Evolutionary conservation across 352 stramenopile species (phyloP).

Genomic region (Phytophthora rubi): DNA sequence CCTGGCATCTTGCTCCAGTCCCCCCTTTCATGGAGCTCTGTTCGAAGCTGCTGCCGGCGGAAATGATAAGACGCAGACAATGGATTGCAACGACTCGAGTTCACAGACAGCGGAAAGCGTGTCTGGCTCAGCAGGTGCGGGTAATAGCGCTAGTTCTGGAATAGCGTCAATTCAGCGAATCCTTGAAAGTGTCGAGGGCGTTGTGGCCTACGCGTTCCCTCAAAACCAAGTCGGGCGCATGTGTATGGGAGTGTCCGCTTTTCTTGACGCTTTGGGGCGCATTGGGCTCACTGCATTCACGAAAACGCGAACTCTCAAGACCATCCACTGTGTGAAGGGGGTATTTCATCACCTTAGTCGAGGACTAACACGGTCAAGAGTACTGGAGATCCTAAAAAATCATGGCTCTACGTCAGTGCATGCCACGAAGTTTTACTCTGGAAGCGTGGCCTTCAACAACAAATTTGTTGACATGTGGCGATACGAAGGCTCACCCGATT

Average conservation of each 20-base stretch:
- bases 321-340: conserved; percentile 73
- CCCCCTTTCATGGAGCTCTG: conserved; percentile 50
- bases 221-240: conserved; percentile 60
- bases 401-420: conserved; percentile 72
- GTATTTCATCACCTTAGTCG: conserved; percentile 81
- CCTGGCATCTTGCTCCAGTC: conserved; percentile 65
- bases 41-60: conserved; percentile 13
- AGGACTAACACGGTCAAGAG: conserved; percentile 62
- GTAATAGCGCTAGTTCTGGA: conserved; percentile 8
- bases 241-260: conserved; percentile 76
- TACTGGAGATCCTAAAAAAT: conserved; percentile 73
- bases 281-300: conserved; percentile 59
- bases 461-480: conserved; percentile 85
- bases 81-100: conserved; percentile 13
- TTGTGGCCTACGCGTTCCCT: conserved; percentile 54
- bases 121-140: conserved; percentile 9
- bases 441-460: conserved; percentile 79
- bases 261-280: conserved; percentile 68
- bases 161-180: conserved; percentile 51
- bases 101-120: conserved; percentile 12
- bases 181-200: conserved; percentile 50
- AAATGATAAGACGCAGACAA: conserved; percentile 7
- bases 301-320: conserved; percentile 51
- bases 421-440: conserved; percentile 73
- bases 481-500: conserved; percentile 80